A percentile compares a stretch with the other conserved stretches of the same genome.
phyloP scores from a whole-genome alignment of 257 asterid species.

The Avicennia marina region DNA sequence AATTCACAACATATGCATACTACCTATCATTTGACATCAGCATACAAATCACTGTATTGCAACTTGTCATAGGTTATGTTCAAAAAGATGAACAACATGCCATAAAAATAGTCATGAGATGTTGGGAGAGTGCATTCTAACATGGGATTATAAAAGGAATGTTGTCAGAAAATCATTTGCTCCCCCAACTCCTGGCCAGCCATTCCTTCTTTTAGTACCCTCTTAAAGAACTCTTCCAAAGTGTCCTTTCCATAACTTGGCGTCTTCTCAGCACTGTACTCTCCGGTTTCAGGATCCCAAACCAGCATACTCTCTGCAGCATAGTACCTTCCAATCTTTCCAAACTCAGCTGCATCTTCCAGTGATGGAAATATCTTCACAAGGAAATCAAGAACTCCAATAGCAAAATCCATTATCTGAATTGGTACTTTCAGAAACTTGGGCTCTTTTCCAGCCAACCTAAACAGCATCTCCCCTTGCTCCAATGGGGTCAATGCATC shows the following conservation, averaged over 20 bases:
- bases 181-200: conserved; percentile 93
- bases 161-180: conserved; percentile 69
- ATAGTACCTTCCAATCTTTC: conserved; percentile 95
- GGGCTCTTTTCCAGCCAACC: conserved; percentile 64
- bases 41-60: no score
- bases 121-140: no score
- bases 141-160: no score
- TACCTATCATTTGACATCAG: no score
- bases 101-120: no score
- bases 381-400: conserved; percentile 70
- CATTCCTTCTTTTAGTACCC: conserved; percentile 80
- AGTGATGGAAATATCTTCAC: conserved; percentile 72
- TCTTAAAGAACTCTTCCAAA: conserved; percentile 76
- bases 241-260: conserved; percentile 90
- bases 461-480: conserved; percentile 90
- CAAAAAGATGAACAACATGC: no score
- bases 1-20: no score
- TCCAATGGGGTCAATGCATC: conserved; percentile 87
- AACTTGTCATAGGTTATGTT: no score
- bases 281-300: conserved; percentile 66
- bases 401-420: conserved; percentile 86
- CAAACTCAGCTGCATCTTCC: conserved; percentile 94
- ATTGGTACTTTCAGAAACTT: conserved; percentile 84
- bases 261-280: conserved; percentile 73
- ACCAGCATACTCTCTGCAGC: conserved; percentile 94